Conservation (phyloP, 78 protist genomes). For the Chrysochromulina parva region DNA sequence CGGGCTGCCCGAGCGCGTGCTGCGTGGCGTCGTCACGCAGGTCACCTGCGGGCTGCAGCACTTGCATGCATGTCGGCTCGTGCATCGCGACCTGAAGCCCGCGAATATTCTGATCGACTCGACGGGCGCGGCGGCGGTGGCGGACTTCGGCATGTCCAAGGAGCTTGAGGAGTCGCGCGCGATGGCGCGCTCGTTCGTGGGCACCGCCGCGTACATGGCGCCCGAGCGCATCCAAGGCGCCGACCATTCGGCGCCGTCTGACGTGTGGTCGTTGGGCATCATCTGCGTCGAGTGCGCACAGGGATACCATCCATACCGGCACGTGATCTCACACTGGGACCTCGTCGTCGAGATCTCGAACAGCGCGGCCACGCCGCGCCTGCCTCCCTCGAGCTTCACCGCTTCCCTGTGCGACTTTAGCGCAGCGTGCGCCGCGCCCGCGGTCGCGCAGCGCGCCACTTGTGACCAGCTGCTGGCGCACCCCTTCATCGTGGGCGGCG, state of each 20-base stretch:
- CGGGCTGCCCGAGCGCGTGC: not conserved
- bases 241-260: conserved; percentile 69
- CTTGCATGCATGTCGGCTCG: not conserved
- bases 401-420: not conserved
- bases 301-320: conserved; percentile 65
- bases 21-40: not conserved
- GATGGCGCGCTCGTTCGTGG: conserved; percentile 29
- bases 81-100: conserved; percentile 41
- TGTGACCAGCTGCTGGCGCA: too few relatives aligned
- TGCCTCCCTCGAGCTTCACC: not conserved
- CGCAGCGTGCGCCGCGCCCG: too few relatives aligned
- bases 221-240: conserved; percentile 28
- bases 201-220: conserved; percentile 43
- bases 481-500: too few relatives aligned
- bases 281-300: conserved; percentile 70
- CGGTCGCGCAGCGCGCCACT: too few relatives aligned
- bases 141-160: conserved; percentile 25
- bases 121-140: not conserved
- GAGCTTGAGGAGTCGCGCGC: not conserved
- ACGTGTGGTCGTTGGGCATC: conserved; percentile 81
- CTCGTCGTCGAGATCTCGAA: not conserved
- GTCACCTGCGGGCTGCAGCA: not conserved
- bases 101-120: not conserved
- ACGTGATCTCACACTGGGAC: not conserved
- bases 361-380: not conserved